A percentile compares a stretch with the other conserved stretches of the same genome.
These are phyloP conservation scores for Citrullus colocynthis DNA, from an alignment of 306 rosid genomes.

Conservation along the genomic window DNA sequence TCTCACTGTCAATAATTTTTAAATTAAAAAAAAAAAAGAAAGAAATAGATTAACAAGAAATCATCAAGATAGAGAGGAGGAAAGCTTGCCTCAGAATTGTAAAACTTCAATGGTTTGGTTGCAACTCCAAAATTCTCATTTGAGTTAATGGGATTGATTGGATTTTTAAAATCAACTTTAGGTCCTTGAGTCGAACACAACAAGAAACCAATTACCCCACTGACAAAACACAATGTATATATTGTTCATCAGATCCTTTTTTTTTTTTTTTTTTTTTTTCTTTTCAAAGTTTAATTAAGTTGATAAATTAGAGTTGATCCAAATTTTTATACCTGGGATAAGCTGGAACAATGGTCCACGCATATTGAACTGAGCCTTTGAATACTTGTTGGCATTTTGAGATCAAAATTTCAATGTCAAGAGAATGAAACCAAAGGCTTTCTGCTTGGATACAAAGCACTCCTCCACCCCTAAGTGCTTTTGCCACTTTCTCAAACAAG, in stretches of 20 bases:
- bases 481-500: constrained; percentile 32
- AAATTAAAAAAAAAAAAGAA: too few relatives aligned
- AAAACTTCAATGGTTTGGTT: constrained; percentile 41
- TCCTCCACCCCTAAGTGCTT: constrained; percentile 46
- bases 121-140: constrained; percentile 26
- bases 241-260: background rate
- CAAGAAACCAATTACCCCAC: constrained; percentile 74
- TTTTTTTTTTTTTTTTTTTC: accelerated
- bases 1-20: too few relatives aligned
- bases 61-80: too few relatives aligned
- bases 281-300: too few relatives aligned
- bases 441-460: constrained; percentile 58
- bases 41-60: too few relatives aligned
- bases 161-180: constrained; percentile 42
- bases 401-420: constrained; percentile 21
- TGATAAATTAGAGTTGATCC: too few relatives aligned
- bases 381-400: constrained; percentile 27
- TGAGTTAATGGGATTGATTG: constrained; percentile 34
- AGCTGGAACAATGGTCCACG: constrained; percentile 62
- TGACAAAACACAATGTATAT: background rate
- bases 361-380: constrained; percentile 52
- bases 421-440: constrained; percentile 44
- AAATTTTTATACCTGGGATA: constrained; percentile 44
- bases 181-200: constrained; percentile 61
- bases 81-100: constrained; percentile 40